These are phyloP conservation scores for Colletotrichum spaethianum DNA, from an alignment of 2,329 filamentous ascomycete genomes.

Conservation along the genomic window DNA sequence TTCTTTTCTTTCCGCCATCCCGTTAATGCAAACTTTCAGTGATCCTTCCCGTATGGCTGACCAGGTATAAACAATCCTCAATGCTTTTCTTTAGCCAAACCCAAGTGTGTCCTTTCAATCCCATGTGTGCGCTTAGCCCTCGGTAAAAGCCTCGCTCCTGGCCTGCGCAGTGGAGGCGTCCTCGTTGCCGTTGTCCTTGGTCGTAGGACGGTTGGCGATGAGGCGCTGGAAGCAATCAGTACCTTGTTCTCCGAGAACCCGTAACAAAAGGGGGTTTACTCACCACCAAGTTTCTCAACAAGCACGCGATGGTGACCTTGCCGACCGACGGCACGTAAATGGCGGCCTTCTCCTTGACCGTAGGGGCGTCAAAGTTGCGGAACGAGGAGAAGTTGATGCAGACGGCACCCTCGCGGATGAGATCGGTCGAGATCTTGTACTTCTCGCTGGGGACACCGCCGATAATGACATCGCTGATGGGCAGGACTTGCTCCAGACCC, in stretches of 20 bases:
- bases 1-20: constrained; percentile 20
- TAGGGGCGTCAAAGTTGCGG: constrained; percentile 89
- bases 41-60: constrained; percentile 19
- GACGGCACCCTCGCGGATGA: constrained; percentile 91
- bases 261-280: constrained; percentile 53
- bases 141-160: constrained; percentile 58
- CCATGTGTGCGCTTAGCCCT: constrained; percentile 48
- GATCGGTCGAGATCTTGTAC: constrained; percentile 89
- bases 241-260: not conserved
- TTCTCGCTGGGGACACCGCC: constrained; percentile 89
- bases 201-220: constrained; percentile 64
- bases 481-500: constrained; percentile 84
- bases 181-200: constrained; percentile 52
- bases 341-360: constrained; percentile 94
- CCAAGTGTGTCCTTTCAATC: constrained; percentile 7
- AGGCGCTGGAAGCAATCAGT: constrained; percentile 57
- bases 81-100: constrained; percentile 20
- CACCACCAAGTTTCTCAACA: constrained; percentile 91
- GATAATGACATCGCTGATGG: constrained; percentile 94
- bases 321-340: constrained; percentile 98
- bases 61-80: constrained; percentile 25
- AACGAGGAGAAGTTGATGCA: constrained; percentile 99
- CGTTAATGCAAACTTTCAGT: constrained; percentile 19
- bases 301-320: constrained; percentile 95
- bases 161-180: constrained; percentile 50